Evolutionary conservation across 352 stramenopile genomes (phyloP).

Genomic region (Labyrinthula sp.): DNA sequence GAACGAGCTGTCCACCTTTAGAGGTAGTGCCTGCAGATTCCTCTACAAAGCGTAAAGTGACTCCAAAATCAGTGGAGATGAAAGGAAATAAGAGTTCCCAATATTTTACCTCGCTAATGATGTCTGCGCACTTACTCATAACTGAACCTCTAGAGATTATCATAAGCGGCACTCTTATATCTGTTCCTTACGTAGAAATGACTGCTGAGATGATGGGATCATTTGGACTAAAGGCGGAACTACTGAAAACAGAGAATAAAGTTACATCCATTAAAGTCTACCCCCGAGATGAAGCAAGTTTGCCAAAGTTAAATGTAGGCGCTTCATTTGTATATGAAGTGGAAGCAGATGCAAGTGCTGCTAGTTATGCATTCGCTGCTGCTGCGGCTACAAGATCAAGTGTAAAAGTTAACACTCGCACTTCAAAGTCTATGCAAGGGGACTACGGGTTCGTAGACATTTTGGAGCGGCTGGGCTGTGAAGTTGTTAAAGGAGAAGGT

Average conservation of each 20-base stretch:
- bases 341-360: constrained; percentile 56
- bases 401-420: constrained; percentile 47
- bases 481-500: constrained; percentile 40
- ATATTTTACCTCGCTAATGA: constrained; percentile 54
- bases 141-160: constrained; percentile 44
- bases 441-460: constrained; percentile 47
- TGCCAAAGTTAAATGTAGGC: neutral
- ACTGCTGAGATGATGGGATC: constrained; percentile 90
- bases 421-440: constrained; percentile 48
- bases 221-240: constrained; percentile 76
- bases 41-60: too few relatives aligned
- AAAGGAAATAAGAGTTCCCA: constrained; percentile 55
- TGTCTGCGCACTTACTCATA: constrained; percentile 48
- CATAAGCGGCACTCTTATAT: constrained; percentile 87
- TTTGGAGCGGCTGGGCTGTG: constrained; percentile 51
- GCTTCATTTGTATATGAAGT: constrained; percentile 30
- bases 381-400: constrained; percentile 51
- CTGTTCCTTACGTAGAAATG: constrained; percentile 84
- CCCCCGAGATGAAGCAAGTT: constrained; percentile 1
- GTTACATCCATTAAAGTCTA: constrained; percentile 7
- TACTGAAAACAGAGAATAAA: too few relatives aligned
- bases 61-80: too few relatives aligned
- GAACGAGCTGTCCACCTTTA: constrained; percentile 39
- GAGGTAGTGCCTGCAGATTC: constrained; percentile 47
- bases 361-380: constrained; percentile 56